phyloP scores from a whole-genome alignment of 2,329 filamentous ascomycete species.

The Xylariaceae sp. region DNA sequence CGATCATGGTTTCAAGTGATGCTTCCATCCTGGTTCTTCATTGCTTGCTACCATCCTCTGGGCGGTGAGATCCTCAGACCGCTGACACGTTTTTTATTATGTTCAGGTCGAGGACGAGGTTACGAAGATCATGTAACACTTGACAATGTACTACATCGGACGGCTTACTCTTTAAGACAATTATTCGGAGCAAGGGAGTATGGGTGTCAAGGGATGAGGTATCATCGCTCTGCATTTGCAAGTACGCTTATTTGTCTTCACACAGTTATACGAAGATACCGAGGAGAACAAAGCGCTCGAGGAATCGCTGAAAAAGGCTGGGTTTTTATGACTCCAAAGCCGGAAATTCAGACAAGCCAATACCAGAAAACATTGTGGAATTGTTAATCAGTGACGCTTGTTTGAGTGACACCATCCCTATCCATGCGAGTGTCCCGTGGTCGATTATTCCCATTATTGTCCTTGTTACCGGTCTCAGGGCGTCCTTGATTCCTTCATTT shows the following conservation, averaged over 20 bases:
- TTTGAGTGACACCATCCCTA: slow-evolving; percentile 16
- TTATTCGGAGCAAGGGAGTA: slow-evolving; percentile 21
- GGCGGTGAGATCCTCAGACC: slow-evolving; percentile 38
- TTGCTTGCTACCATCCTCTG: slow-evolving; percentile 6
- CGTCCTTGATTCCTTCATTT: slow-evolving; percentile 1
- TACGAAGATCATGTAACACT: slow-evolving; percentile 80
- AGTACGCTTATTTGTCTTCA: slow-evolving; percentile 35
- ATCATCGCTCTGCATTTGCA: slow-evolving; percentile 30
- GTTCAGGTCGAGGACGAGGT: slow-evolving; percentile 85
- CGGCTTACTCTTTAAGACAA: slow-evolving; percentile 17
- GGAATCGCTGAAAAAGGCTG: slow-evolving; percentile 42
- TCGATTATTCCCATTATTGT: background rate
- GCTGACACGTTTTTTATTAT: slow-evolving; percentile 53
- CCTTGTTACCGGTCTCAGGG: background rate
- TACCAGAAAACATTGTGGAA: slow-evolving; percentile 8
- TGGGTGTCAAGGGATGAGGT: slow-evolving; percentile 24
- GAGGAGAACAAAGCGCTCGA: slow-evolving; percentile 40
- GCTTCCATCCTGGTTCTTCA: slow-evolving; percentile 23
- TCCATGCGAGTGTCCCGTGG: slow-evolving; percentile 2
- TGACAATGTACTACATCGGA: slow-evolving; percentile 34
- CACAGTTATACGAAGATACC: slow-evolving; percentile 41
- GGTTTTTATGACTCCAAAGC: slow-evolving; percentile 42
- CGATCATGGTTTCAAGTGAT: slow-evolving; percentile 5
- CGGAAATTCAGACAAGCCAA: slow-evolving; percentile 1
- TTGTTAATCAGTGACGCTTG: slow-evolving; percentile 12